phyloP scores from a whole-genome alignment of 1,284 basidiomycete genomes.

The Uromyces viciae-fabae region DNA sequence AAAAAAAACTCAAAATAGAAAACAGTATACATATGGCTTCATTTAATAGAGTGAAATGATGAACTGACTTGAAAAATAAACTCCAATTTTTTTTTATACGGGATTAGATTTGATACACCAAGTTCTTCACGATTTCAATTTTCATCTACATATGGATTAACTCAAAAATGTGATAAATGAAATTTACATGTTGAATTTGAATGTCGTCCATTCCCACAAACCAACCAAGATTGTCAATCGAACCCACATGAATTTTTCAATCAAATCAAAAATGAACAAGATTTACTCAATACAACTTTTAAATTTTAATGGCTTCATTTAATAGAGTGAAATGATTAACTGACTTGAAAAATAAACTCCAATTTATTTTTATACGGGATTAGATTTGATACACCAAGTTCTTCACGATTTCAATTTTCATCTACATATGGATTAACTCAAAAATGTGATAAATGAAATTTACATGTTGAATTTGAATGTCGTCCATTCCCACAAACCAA shows the following conservation, averaged over 20 bases:
- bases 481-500: background rate
- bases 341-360: too few species aligned
- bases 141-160: slow-evolving; percentile 24
- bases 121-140: background rate
- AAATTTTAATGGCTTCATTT: too few species aligned
- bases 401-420: slow-evolving; percentile 19
- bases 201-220: slow-evolving; percentile 23
- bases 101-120: slow-evolving; percentile 37
- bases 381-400: slow-evolving; percentile 22
- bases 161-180: slow-evolving; percentile 29
- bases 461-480: slow-evolving; percentile 17
- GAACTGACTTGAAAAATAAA: too few species aligned
- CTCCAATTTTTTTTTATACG: too few species aligned
- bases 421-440: slow-evolving; percentile 26
- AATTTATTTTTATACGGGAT: slow-evolving; percentile 34
- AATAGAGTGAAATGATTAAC: too few species aligned
- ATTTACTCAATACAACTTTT: background rate
- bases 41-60: too few species aligned
- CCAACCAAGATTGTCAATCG: background rate
- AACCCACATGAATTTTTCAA: background rate
- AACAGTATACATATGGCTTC: too few species aligned
- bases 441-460: slow-evolving; percentile 28
- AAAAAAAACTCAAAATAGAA: too few species aligned
- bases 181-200: slow-evolving; percentile 5
- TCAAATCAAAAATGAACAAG: background rate